Evolutionary conservation across 331 rosid species (phyloP).

Genomic region (Malus hybrid): DNA sequence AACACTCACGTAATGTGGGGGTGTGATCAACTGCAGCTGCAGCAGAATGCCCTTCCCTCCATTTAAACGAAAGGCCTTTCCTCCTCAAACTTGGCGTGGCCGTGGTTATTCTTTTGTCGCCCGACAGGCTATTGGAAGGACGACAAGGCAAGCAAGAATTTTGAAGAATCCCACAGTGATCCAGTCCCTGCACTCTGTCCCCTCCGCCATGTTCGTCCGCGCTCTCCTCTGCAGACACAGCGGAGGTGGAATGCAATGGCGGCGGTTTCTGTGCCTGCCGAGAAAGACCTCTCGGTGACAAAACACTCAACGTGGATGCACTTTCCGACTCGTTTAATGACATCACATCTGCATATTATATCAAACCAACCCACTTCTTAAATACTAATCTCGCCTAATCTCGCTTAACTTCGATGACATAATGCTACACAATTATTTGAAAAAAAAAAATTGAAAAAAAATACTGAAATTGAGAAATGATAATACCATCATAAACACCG

Average conservation of each 20-base stretch:
- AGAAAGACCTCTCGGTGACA: slow-evolving; percentile 31
- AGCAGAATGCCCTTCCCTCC: slow-evolving; percentile 59
- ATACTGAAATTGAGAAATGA: not conserved
- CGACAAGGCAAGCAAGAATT: slow-evolving; percentile 64
- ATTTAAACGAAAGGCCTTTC: slow-evolving; percentile 64
- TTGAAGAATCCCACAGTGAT: slow-evolving; percentile 52
- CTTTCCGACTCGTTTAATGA: slow-evolving; percentile 38
- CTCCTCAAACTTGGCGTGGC: slow-evolving; percentile 39
- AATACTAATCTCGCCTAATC: not conserved
- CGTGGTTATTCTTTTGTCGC: slow-evolving; percentile 50
- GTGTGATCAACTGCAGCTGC: slow-evolving; percentile 23
- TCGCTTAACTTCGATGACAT: not conserved
- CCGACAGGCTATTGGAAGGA: slow-evolving; percentile 30
- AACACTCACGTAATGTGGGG: slow-evolving; percentile 46
- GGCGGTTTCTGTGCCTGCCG: slow-evolving; percentile 4
- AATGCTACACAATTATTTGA: not conserved
- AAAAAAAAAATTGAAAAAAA: not conserved
- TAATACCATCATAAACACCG: slow-evolving; percentile 68
- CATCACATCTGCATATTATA: slow-evolving; percentile 26
- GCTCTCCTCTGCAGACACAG: slow-evolving; percentile 33
- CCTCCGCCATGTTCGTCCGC: slow-evolving; percentile 33
- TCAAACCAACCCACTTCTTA: not conserved
- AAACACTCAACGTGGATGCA: slow-evolving; percentile 32
- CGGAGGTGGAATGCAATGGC: not conserved
- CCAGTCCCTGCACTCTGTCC: slow-evolving; percentile 28